These are phyloP conservation scores for Penicillium verhagenii DNA, from an alignment of 495 filamentous ascomycete genomes.

Conservation along the genomic window DNA sequence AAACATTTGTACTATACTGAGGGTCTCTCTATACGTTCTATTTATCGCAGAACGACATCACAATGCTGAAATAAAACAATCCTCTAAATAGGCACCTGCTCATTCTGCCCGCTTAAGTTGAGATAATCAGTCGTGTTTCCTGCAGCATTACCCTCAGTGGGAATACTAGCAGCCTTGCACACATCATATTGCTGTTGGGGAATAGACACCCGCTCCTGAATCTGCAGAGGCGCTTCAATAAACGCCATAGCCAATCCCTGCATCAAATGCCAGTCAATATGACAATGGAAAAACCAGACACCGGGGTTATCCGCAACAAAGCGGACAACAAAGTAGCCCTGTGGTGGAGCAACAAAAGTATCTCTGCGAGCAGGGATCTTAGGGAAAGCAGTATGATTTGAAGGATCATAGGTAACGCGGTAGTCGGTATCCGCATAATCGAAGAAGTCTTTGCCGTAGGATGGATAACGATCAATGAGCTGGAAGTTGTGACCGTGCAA, in stretches of 20 bases:
- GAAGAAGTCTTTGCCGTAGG: slow-evolving; percentile 28
- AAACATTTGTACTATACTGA: too few relatives aligned
- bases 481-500: slow-evolving; percentile 29
- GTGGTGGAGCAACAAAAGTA: neutral
- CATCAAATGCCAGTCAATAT: slow-evolving; percentile 65
- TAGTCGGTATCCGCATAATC: slow-evolving; percentile 32
- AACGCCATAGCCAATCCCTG: slow-evolving; percentile 43
- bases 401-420: neutral
- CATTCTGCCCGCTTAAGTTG: slow-evolving; percentile 62
- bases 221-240: slow-evolving; percentile 56
- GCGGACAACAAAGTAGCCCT: neutral
- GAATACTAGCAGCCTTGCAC: slow-evolving; percentile 47
- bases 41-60: neutral
- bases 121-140: slow-evolving; percentile 63
- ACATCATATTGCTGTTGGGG: slow-evolving; percentile 61
- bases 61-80: neutral
- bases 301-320: slow-evolving; percentile 56
- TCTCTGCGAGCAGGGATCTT: slow-evolving; percentile 1
- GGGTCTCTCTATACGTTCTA: too few relatives aligned
- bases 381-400: neutral
- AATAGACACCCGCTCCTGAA: slow-evolving; percentile 61
- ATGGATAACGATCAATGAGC: slow-evolving; percentile 3
- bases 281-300: slow-evolving; percentile 60
- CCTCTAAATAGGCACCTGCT: slow-evolving; percentile 32
- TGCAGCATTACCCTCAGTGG: slow-evolving; percentile 70